Conservation (phyloP, 1,284 basidiomycete genomes). For the Ustilago curta region DNA sequence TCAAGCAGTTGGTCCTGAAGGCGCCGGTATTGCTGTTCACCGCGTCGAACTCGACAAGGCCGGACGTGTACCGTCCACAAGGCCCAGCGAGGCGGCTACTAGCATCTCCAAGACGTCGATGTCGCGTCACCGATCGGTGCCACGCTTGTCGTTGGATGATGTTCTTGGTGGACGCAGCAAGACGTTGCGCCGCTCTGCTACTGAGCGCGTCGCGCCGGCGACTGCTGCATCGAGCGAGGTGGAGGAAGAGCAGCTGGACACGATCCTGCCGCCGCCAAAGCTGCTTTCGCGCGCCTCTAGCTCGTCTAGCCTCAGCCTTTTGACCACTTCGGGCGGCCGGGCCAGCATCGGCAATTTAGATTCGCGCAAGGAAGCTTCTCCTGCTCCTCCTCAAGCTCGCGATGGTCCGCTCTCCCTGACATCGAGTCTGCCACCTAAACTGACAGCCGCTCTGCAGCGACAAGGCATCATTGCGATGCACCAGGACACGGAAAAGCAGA, state of each 20-base stretch:
- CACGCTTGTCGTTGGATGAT: constrained; percentile 42
- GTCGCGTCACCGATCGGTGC: constrained; percentile 42
- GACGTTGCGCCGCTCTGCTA: constrained; percentile 36
- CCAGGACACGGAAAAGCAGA: constrained; percentile 9
- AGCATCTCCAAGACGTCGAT: constrained; percentile 25
- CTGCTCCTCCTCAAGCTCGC: constrained; percentile 2
- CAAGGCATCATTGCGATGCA: constrained; percentile 52
- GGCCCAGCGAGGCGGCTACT: not conserved
- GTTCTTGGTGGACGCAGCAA: constrained; percentile 41
- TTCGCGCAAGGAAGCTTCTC: constrained; percentile 17
- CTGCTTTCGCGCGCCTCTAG: constrained; percentile 48
- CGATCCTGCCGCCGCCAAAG: constrained; percentile 46
- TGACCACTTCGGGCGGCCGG: constrained; percentile 52
- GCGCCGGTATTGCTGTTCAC: constrained; percentile 31
- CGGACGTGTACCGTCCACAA: constrained; percentile 1
- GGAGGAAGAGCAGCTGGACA: constrained; percentile 42
- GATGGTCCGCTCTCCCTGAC: constrained; percentile 24
- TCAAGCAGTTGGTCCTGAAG: constrained; percentile 32
- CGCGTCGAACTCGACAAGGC: constrained; percentile 10
- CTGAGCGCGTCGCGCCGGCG: constrained; percentile 21
- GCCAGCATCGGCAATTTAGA: constrained; percentile 50
- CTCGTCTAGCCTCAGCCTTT: constrained; percentile 50
- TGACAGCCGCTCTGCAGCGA: constrained; percentile 43
- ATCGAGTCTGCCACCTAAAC: constrained; percentile 40
- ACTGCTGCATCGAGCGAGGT: constrained; percentile 29